Base-by-base conservation (phyloP, 805 yeast genomes). In the Schwanniomyces pseudopolymorphus region DNA sequence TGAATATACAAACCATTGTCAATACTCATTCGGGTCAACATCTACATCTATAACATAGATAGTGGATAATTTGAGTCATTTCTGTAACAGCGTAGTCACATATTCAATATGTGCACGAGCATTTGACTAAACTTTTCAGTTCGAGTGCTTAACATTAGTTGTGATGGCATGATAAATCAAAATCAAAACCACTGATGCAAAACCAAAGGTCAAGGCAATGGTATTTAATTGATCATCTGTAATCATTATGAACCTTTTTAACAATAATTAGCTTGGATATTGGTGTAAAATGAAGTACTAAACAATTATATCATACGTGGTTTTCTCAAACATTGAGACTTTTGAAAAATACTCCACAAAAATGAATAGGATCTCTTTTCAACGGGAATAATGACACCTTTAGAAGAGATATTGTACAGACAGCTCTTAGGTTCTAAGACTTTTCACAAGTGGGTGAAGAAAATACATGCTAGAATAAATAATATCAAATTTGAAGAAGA, bases 181-280 rank as follows among this genome's bases (percentile, higher is more conserved):
- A 33, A 90, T 86, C 55, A 91, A 74, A 2, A 81, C 76, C 64
- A 89, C 77, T 51, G 94, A 82, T 5, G 80, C 61, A 45, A 89
- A 64, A 4, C 97, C 97, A 54, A 87, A 84, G 10, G 81, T 66
- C 39, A 88, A 76, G 42, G 88, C 95, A 39, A 89, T 70, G 41
- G 79, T 69, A 64, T 90, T 81, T 63, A 91, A 78, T 66, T 89
- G 94, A 45, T 73, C 74, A 75, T 91, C 97, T 13, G 88, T 75
- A 59, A 91, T 90, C 97, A 91, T 91, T 40, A 14, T 53, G n/a
- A 21, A 17, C 20, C 24, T 26, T 26, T 9, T 31, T 6, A 17
- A 31, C 20, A 17, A 31, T 17, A 21, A 11, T 16, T 40, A 10
- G 16, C 35, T 25, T 40, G 25, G 16, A 27, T 17, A 21, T 20